Conservation (phyloP, 305 asterid species). For the Lippia alba region DNA sequence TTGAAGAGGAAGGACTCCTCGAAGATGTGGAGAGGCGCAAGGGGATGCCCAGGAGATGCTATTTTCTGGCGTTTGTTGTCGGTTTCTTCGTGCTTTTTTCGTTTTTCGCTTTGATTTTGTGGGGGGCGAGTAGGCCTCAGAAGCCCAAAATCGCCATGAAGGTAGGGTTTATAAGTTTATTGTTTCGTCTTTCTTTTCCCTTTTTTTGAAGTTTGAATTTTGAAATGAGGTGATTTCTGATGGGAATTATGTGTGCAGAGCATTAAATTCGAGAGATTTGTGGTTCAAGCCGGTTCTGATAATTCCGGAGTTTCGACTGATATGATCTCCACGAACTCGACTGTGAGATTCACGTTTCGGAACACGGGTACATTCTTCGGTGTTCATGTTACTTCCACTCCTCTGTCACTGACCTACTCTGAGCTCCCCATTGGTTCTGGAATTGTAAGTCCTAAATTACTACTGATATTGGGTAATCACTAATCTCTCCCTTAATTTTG, state of each 20-base stretch:
- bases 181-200: neutral
- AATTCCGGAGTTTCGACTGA: slow-evolving; percentile 72
- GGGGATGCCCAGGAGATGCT: slow-evolving; percentile 73
- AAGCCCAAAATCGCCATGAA: slow-evolving; percentile 66
- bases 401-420: slow-evolving; percentile 61
- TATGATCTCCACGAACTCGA: slow-evolving; percentile 77
- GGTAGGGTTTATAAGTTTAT: slow-evolving; percentile 52
- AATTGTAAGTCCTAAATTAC: slow-evolving; percentile 47
- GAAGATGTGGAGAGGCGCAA: slow-evolving; percentile 56
- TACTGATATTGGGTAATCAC: too few relatives aligned
- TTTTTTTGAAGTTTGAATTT: neutral
- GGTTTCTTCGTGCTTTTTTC: slow-evolving; percentile 67
- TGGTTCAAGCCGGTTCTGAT: slow-evolving; percentile 88
- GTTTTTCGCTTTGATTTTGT: slow-evolving; percentile 67
- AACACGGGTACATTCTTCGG: slow-evolving; percentile 83
- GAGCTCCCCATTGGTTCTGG: slow-evolving; percentile 72
- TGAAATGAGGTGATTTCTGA: slow-evolving; percentile 5
- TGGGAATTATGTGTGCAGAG: slow-evolving; percentile 40
- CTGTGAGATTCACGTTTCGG: slow-evolving; percentile 59
- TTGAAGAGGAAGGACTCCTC: slow-evolving; percentile 87
- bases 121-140: slow-evolving; percentile 69
- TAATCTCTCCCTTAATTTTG: neutral
- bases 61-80: slow-evolving; percentile 62
- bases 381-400: slow-evolving; percentile 78
- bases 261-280: slow-evolving; percentile 66